Base-by-base conservation (phyloP, 1,284 basidiomycete species). In the Microbotryomycetes sp. region DNA sequence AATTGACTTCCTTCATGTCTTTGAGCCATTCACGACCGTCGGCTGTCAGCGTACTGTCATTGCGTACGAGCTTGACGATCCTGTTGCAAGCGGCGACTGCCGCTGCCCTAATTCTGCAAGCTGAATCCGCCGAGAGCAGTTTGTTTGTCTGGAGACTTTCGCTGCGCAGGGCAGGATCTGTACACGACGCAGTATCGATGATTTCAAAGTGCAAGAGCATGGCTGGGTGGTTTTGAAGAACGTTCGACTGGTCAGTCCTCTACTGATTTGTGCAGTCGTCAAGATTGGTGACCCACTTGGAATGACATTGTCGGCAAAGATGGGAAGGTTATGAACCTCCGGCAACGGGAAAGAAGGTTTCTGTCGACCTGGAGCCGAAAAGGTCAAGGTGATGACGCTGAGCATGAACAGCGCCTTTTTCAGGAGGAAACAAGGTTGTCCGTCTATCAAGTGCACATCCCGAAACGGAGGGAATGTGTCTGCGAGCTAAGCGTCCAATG, bases 391-490 rank as follows among this genome's bases (percentile, higher is more conserved):
- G 56, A 92, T 77, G 6, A 84, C 84, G 63, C 88, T 82, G 47
- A 91, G 78, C 46, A 93, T 81, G 75, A 91, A 89, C 29, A 93
- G 78, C 2, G 88, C 89, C 71, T 92, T 91, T 75, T 91, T 92
- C 80, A 90, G 89, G 71, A 89, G 82, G 75, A 2, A 52, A 84
- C 73, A 71, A 88, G 87, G 80, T 73, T 81, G 76, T 28, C 79
- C 82, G 47, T 85, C 74, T 1, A 89, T 80, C 7, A 80, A 56
- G 18, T 80, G 77, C 82, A 87, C 85, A 72, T 91, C 89, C 64
- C 78, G 81, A 71, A 90, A 90, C 9, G 82, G 85, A 30, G 88
- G 88, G 61, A 91, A 81, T 13, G 83, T 85, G 21, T 79, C 77
- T 18, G 87, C 84, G 45, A 91, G 79, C 86, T 89, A 67, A 15